Base-by-base conservation (phyloP, 306 rosid species). In the Erythrophleum fordii region DNA sequence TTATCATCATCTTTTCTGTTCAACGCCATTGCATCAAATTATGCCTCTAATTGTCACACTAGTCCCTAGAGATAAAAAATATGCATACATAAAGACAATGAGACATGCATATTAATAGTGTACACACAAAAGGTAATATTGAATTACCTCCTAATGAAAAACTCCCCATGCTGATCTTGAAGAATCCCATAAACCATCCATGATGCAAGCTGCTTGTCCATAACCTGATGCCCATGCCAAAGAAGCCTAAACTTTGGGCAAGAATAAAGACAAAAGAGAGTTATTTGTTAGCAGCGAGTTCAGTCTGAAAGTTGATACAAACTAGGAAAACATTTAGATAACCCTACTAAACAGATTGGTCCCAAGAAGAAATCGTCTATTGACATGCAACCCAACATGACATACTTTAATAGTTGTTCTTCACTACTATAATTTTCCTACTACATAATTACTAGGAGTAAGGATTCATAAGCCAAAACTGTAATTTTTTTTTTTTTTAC, bases 131-230 rank as follows among this genome's bases (percentile, higher is more conserved):
- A 75, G 11, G 10, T 23, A 76, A 83, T 35, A 81, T 41, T 68
- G 11, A 65, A 31, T 82, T 87, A 93, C 98, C 97, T 91, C 84
- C 93, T 83, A 56, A 95, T 85, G 85, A 95, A 95, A 88, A 95
- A 93, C 73, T 95, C 99, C 67, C 91, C 92, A 55, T 93, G 90
- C 85, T 90, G 90, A 75, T 95, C 99, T 88, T 93, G 97, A 87
- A 91, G 99, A 60, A 91, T 88, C 79, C 98, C 99, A 78, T 93
- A 95, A 72, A 95, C 92, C 94, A 93, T 89, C 99, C 99, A 93
- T 4, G 99, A 88, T 44, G 97, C 97, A 56, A 95, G 96, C 87
- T 95, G 99, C 79, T 95, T 92, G 82, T 95, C 93, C 94, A 95
- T 84, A 69, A 93, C 94, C 89, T 93, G 99, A 89, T 95, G 94